phyloP scores from a whole-genome alignment of 805 yeast species.

The Komagataella populi region DNA sequence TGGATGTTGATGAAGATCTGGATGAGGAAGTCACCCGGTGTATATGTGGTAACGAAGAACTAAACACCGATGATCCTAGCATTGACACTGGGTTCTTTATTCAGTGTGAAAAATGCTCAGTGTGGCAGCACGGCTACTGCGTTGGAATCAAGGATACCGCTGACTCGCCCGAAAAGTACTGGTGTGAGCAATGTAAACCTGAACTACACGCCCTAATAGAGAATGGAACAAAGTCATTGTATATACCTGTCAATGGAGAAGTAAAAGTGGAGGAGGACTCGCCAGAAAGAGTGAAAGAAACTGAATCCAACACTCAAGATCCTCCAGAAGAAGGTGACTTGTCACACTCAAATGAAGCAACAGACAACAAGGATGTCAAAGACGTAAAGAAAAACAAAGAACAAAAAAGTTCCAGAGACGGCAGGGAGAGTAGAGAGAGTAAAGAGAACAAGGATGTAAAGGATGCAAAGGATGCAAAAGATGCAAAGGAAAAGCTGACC shows the following conservation, averaged over 20 bases:
- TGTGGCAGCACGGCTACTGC: constrained; percentile 97
- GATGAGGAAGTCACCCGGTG: constrained; percentile 39
- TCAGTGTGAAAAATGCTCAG: constrained; percentile 83
- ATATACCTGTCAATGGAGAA: constrained; percentile 27
- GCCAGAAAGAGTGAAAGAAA: background rate
- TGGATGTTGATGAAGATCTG: constrained; percentile 17
- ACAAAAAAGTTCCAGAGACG: background rate
- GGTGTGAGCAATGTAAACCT: constrained; percentile 89
- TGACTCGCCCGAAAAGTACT: constrained; percentile 83
- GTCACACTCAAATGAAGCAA: background rate
- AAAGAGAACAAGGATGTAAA: background rate
- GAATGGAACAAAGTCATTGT: constrained; percentile 31
- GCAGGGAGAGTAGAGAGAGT: background rate
- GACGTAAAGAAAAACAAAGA: background rate
- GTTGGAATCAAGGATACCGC: constrained; percentile 70
- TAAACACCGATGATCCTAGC: constrained; percentile 11
- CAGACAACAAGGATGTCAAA: background rate
- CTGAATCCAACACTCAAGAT: constrained; percentile 5
- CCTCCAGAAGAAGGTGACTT: background rate
- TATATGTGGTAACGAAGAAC: constrained; percentile 37
- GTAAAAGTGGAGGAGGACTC: constrained; percentile 13
- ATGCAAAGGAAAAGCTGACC: constrained; percentile 6
- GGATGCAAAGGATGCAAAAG: background rate
- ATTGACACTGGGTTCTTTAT: constrained; percentile 50
- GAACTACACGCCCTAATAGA: constrained; percentile 52